Conservation (phyloP, 2,329 filamentous ascomycete species). For the Sclerotinia borealis region DNA sequence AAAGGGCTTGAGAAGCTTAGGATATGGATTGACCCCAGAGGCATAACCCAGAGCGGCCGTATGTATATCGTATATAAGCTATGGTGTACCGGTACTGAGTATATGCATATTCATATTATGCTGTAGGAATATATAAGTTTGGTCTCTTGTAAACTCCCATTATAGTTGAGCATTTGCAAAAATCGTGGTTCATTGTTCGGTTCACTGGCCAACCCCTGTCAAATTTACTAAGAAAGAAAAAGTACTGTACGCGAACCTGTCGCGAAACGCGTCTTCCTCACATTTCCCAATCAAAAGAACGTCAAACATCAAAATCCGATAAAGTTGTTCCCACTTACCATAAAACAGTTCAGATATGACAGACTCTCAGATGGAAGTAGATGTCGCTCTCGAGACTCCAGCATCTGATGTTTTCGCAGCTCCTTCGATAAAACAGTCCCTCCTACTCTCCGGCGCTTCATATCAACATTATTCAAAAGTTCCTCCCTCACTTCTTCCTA, state of each 20-base stretch:
- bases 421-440: conserved; percentile 56
- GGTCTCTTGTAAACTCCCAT: no score
- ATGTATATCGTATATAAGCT: no score
- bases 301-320: neutral
- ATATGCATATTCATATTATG: no score
- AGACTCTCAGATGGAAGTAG: conserved; percentile 30
- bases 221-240: neutral
- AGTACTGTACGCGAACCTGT: conserved; percentile 9
- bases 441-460: conserved; percentile 57
- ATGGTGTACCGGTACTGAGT: no score
- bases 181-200: no score
- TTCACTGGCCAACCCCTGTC: conserved; percentile 4
- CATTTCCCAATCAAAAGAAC: neutral
- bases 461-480: conserved; percentile 68
- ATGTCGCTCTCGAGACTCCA: conserved; percentile 33
- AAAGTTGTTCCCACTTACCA: neutral
- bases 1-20: no score
- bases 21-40: no score
- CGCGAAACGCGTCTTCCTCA: conserved; percentile 10
- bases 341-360: conserved; percentile 30
- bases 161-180: no score
- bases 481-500: conserved; percentile 51
- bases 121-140: no score
- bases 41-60: no score
- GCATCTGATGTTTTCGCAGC: conserved; percentile 50